Evolutionary conservation across 768 basidiomycete species (phyloP), one percentile per base, ranked within the genome.

Genomic region (Pulveroboletus sp.): DNA sequence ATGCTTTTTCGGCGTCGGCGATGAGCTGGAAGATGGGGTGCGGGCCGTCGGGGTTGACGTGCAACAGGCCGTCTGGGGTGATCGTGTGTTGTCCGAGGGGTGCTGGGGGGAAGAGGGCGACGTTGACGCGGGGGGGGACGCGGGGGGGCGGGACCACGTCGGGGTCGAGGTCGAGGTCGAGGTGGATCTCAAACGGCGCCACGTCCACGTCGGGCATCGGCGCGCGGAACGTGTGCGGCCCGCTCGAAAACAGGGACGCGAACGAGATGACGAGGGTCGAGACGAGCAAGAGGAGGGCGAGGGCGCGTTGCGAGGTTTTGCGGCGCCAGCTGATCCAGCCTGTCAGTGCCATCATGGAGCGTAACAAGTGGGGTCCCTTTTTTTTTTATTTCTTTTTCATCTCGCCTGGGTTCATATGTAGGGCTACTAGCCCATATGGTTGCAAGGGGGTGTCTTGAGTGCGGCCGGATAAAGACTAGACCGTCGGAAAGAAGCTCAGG

Each of bases 11-110:
- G 0, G 74, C 73, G 13, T 64, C 52, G 24, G 50, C 52, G 14
- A 76, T 72, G 21, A 79, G 60, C 35, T 71, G 69, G 40, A 69
- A 68, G n/a, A 79, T 72, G 1, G 76, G 77, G 52, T 79, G 75
- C 2, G 64, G 55, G 1, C 68, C 72, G 5, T 63, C 38, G 0
- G 63, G 64, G 39, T 73, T 68, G 51, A 70, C 69, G 19, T 64
- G 38, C 9, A 73, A 57, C 20, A 69, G 48, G 1, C 72, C 72
- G 23, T 67, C 62, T 1, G 50, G n/a, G 2, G 60, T 50, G 24
- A 58, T 49, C 1, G 43, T 50, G 40, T 73, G 70, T 7, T 33
- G 17, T 7, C 41, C 58, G 4, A 58, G 50, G 2, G 27, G 31
- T 17, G n/a, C 8, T 29, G 16, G 14, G 10, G 13, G n/a, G n/a